phyloP scores from a whole-genome alignment of 768 basidiomycete genomes.

The Sutorius australiensis region DNA sequence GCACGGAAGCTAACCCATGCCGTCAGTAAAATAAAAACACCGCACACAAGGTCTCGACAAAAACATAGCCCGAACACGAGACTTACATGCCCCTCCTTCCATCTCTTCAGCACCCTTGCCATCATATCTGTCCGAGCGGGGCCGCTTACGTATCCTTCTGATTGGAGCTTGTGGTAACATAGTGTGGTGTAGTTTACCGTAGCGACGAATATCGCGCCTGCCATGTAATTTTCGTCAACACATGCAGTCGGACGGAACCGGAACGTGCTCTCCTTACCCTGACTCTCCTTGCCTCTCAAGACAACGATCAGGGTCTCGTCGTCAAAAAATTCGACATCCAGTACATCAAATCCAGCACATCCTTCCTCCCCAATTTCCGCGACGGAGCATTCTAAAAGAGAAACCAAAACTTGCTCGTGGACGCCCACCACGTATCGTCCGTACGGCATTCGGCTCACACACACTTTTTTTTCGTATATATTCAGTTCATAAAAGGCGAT shows the following conservation, averaged over 20 bases:
- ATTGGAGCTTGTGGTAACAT: constrained; percentile 52
- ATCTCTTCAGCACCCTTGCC: constrained; percentile 48
- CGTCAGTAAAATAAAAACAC: constrained; percentile 33
- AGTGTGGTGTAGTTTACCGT: constrained; percentile 60
- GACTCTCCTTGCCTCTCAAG: constrained; percentile 45
- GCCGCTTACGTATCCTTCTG: constrained; percentile 48
- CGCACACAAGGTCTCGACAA: constrained; percentile 27
- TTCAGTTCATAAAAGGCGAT: constrained; percentile 29
- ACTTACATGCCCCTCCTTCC: constrained; percentile 65
- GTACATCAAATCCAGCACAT: constrained; percentile 43
- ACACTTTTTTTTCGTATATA: constrained; percentile 45
- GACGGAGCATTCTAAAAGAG: constrained; percentile 49
- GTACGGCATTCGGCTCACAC: constrained; percentile 52
- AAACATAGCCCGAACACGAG: constrained; percentile 29
- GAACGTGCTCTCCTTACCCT: constrained; percentile 42
- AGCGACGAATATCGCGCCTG: constrained; percentile 57
- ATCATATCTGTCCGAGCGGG: constrained; percentile 66
- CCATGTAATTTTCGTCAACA: constrained; percentile 33
- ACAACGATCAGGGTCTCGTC: constrained; percentile 64
- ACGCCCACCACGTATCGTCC: constrained; percentile 36
- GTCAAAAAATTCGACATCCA: constrained; percentile 79
- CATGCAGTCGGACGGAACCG: constrained; percentile 8
- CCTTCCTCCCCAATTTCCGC: constrained; percentile 31
- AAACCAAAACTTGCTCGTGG: constrained; percentile 41
- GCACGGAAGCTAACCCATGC: constrained; percentile 45